Evolutionary conservation across 768 basidiomycete species (phyloP), one percentile per base, ranked within the genome.

Genomic region (Paxillus rubicundulus): DNA sequence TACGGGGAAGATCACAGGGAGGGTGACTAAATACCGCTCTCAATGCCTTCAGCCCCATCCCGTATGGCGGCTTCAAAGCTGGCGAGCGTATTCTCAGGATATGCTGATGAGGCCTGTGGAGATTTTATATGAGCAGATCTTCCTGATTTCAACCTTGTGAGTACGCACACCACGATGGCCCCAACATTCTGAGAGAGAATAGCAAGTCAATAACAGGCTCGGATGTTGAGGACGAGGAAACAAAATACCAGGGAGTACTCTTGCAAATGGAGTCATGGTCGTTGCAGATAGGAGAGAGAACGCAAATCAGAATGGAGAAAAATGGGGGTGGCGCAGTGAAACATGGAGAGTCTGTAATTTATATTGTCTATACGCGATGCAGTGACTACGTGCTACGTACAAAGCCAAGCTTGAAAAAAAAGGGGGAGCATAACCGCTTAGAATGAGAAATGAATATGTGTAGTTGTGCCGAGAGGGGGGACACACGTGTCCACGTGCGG

Each of bases 21-120:
- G 51, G 58, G 61, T 66, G 58, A 56, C 61, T 57, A 75, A 83
- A 74, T 94, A 97, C 96, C 95, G 69, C 91, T 94, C 81, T 99
- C 96, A 64, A 99, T 96, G 58, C 85, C 95, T 68, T 99, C 93
- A 42, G 93, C 88, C 54, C 96, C 96, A 74, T 97, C 94, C 43
- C 85, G 84, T 56, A 97, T 92, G 65, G 96, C 96, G 57, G 89
- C 90, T 68, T 92, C 86, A 73, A 98, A 98, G 73, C 90, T 92
- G 33, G 91, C 91, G 57, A 94, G 81, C 45, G 94, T 96, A 77
- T 98, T 98, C 73, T 98, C 96, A 4, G 92, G 92, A 70, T 81
- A 92, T 16, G 80, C 76, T 20, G 89, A 82, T 21, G 91, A 93
- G 43, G 93, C 93, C 92, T 93, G 38, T 50, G 40, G n/a, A 69